Evolutionary conservation across 208 protist species (phyloP).

Genomic region (Wallacemonas sp.): DNA sequence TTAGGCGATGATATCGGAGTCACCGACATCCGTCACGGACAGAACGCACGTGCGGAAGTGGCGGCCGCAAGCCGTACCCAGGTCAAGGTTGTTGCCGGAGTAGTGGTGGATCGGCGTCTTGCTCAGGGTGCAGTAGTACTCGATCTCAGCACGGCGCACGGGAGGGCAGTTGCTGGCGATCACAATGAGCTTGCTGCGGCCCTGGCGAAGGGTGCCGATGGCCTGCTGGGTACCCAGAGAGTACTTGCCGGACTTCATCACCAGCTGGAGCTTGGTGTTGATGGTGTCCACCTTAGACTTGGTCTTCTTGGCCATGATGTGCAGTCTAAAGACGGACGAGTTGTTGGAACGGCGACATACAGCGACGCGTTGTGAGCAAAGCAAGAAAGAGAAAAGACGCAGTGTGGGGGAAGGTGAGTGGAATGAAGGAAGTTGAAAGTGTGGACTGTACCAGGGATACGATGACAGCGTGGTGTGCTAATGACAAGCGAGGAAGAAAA

Average conservation of each 20-base stretch:
- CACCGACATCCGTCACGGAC: constrained; percentile 97
- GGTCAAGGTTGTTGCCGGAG: constrained; percentile 98
- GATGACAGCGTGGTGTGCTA: no score
- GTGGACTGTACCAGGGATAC: constrained; percentile 3
- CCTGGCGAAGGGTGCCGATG: constrained; percentile 96
- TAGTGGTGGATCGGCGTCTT: constrained; percentile 99
- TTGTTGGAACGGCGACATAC: no score
- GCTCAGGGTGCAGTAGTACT: constrained; percentile 99
- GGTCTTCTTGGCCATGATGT: constrained; percentile 88
- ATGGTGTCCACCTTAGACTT: constrained; percentile 98
- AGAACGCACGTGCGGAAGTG: constrained; percentile 97
- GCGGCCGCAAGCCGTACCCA: constrained; percentile 99
- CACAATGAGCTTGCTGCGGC: constrained; percentile 98
- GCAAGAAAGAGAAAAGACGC: no score
- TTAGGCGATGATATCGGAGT: constrained; percentile 94
- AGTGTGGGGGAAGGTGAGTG: no score
- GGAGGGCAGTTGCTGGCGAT: constrained; percentile 99
- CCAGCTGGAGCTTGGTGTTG: constrained; percentile 98
- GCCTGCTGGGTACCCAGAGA: constrained; percentile 97
- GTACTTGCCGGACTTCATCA: constrained; percentile 99
- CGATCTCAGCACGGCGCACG: constrained; percentile 98
- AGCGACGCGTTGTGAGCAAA: no score
- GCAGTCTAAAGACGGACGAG: no score
- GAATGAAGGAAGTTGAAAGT: constrained; percentile 2
- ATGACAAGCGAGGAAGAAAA: background rate